Evolutionary conservation across 2,329 filamentous ascomycete genomes (phyloP), one percentile per base, ranked within the genome.

Genomic region (Alternaria arbusti): DNA sequence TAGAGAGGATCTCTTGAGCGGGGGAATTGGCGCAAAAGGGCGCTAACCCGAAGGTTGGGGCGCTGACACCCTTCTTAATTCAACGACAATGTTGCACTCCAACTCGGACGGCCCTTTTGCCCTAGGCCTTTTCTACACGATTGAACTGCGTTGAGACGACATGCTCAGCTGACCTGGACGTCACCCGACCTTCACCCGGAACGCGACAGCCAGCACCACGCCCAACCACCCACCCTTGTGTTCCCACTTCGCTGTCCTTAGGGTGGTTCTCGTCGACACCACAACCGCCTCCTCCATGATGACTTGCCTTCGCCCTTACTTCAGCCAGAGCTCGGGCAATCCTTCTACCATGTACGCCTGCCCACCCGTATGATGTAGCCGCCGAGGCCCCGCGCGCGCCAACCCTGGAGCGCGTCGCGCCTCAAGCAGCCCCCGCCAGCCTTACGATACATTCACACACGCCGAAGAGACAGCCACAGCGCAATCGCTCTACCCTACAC

Each of bases 181-280:
- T 15, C 65, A 49, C 54, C 36, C 43, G 44, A 59, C 52, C 56
- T 52, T 61, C 40, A 59, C 36, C 55, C 47, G 32, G 44, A 63
- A 55, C 66, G 63, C 64, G 57, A 61, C 63, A 67, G 58, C 64
- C 63, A 56, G 54, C 47, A 61, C 54, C 62, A 73, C 71, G 73
- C 72, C 68, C 67, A 61, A 61, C 49, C 57, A 56, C 25, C 30
- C 49, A 45, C 64, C 25, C 40, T 47, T 51, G 28, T 36, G 61
- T 51, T 32, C 15, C 7, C 32, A 36, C 32, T 11, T 30, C 28
- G 28, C 28, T 30, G 28, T 30, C 28, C 28, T 30, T 12, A 1
- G 11, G 28, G 11, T 2, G 12, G 12, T 0, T 30, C 2, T 30
- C 28, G 28, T 30, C 28, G 28, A 30, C 28, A 30, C 1, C 28